These are phyloP conservation scores for Ampelomyces quisqualis DNA, from an alignment of 2,329 filamentous ascomycete species.

Conservation along the genomic window DNA sequence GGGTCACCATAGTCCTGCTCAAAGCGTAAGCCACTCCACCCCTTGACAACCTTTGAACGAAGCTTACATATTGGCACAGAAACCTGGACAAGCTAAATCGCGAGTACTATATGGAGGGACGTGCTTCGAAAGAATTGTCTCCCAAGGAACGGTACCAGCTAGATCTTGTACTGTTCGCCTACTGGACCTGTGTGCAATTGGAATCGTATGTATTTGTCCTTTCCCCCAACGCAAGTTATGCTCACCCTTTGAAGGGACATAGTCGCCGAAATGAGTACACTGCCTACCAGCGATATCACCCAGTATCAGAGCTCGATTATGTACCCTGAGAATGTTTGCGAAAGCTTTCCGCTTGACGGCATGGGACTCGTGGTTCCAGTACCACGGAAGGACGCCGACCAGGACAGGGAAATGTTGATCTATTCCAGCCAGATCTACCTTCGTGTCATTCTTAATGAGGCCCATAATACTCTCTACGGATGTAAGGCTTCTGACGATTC, in stretches of 20 bases:
- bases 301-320: constrained; percentile 62
- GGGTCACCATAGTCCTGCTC: constrained; percentile 69
- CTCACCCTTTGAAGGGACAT: constrained; percentile 65
- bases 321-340: constrained; percentile 62
- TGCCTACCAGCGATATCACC: constrained; percentile 62
- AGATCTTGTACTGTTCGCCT: constrained; percentile 62
- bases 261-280: constrained; percentile 73
- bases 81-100: constrained; percentile 37
- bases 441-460: constrained; percentile 57
- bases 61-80: constrained; percentile 30
- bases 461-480: constrained; percentile 58
- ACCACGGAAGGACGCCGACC: constrained; percentile 20
- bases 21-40: constrained; percentile 57
- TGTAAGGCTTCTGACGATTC: constrained; percentile 24
- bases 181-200: constrained; percentile 91
- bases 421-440: constrained; percentile 64
- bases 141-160: constrained; percentile 34
- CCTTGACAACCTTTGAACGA: background rate
- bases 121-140: constrained; percentile 14
- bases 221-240: background rate
- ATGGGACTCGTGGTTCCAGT: constrained; percentile 6
- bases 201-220: constrained; percentile 63
- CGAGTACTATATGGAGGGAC: constrained; percentile 15
- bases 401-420: constrained; percentile 54
- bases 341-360: constrained; percentile 26